Base-by-base conservation (phyloP, 75 land plant genomes). In the Isoetes taiwanensis region DNA sequence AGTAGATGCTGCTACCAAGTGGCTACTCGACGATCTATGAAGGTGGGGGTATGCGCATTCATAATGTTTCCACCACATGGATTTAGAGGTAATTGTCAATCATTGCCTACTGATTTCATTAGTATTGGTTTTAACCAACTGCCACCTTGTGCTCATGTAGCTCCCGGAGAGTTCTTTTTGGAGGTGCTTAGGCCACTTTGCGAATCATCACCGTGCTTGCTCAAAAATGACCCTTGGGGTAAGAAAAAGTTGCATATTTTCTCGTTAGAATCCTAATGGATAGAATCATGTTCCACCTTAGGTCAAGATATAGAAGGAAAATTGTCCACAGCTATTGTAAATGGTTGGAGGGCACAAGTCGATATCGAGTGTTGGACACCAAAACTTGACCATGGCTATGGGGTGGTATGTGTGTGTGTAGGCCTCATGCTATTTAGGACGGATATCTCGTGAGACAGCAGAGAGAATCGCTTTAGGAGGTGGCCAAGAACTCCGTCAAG, bases 151-250 rank as follows among this genome's bases (percentile, higher is more conserved):
- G 80, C 77, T 74, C 19, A 46, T 80, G 37, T 38, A 37, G 84
- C 89, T 76, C 95, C 32, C 84, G 85, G 95, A 88, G 82, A 43
- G 90, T 88, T n/a, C 90, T 84, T 38, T n/a, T n/a, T n/a, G n/a
- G 95, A 88, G 54, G 95, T 88, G n/a, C 46, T 88, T 26, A 80
- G 95, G 17, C 90, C 89, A 1, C 68, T 88, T 12, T 88, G 84
- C 64, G 85, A 84, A 70, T 88, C 95, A 23, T 80, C 95, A 34
- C 82, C 0, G 65, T 78, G 16, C 73, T 88, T 37, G 95, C 95
- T 27, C 95, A 84, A 54, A 88, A 73, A 61, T 58, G 58, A 17
- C 84, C 95, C 46, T 70, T 84, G 43, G 84, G 78, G 64, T 78
- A 75, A 34, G n/a, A 73, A 64, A 24, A 9, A 48, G 17, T 19